Base-by-base conservation (phyloP, 139 green algal genomes). In the Gonium pectorale region DNA sequence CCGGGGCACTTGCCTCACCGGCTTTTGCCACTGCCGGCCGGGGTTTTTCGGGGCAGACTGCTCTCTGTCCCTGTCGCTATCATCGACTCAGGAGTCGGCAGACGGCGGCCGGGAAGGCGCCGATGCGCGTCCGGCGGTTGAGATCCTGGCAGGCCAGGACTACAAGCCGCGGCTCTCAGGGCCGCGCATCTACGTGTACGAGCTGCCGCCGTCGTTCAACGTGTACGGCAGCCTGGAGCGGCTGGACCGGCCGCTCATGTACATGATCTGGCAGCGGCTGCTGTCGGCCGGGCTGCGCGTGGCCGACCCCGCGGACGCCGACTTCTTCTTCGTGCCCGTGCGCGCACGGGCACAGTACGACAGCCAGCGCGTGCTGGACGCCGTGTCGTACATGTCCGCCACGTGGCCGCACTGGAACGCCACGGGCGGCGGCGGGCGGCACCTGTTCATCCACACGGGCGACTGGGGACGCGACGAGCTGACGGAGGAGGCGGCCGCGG, bases 101-200 rank as follows among this genome's bases (percentile, higher is more conserved):
- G 9, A 22, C 5, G 2, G 26, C 44, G 9, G 49, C 70, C 2
- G 49, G 26, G 31, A 38, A 7, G 67, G 35, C 4, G 67, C 27
- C 59, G 67, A 41, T 24, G 71, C 2, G 2, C 8, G 70, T 11
- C 46, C 37, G 5, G 17, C 15, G 41, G 24, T 79, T 19, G 43
- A 79, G 81, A 15, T 91, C 5, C 54, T 91, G 63, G 78, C 78
- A 31, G 87, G 82, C 0, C 63, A 70, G 52, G 63, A 64, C 3
- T 91, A 91, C 70, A 62, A 46, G 0, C 17, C 43, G 17, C 68
- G 87, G 11, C 2, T 59, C 1, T 80, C 69, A 0, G 59, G 71
- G 22, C 87, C 87, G 31, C 52, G 49, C 9, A 74, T 91, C 3
- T 91, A 89, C 71, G 69, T 91, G 37, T 91, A 91, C 46, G 87